These are phyloP conservation scores for Scedosporium dehoogii DNA, from an alignment of 2,329 filamentous ascomycete genomes.

Conservation along the genomic window DNA sequence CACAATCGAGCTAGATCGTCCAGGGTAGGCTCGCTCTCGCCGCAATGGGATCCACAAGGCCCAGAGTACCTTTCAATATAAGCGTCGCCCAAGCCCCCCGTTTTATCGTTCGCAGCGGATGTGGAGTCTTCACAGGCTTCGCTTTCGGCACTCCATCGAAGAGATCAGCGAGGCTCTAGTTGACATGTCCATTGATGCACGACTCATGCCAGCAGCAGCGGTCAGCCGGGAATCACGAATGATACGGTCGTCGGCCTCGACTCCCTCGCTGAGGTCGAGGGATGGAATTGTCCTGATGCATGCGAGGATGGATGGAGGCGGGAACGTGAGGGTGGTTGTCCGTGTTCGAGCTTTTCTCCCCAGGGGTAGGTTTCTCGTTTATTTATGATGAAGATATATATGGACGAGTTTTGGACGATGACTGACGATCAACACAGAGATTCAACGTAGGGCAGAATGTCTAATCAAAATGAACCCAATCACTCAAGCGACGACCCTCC, in stretches of 20 bases:
- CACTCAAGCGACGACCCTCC: constrained; percentile 75
- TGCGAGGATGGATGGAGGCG: constrained; percentile 50
- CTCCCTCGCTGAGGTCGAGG: constrained; percentile 64
- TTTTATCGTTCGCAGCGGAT: neutral
- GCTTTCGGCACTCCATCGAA: constrained; percentile 24
- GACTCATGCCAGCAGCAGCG: constrained; percentile 33
- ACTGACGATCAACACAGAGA: constrained; percentile 45
- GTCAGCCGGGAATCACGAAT: constrained; percentile 22
- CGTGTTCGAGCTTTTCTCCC: constrained; percentile 70
- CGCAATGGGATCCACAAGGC: neutral
- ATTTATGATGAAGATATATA: neutral
- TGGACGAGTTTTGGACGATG: constrained; percentile 8
- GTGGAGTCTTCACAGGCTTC: constrained; percentile 5
- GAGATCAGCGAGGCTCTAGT: constrained; percentile 28
- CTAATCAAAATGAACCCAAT: constrained; percentile 85
- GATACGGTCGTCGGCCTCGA: constrained; percentile 61
- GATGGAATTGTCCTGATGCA: constrained; percentile 54
- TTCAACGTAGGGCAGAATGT: constrained; percentile 70
- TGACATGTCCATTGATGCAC: constrained; percentile 31
- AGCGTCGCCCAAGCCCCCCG: neutral
- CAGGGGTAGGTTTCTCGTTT: constrained; percentile 46
- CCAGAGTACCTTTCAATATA: neutral
- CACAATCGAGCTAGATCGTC: neutral
- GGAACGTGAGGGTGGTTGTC: constrained; percentile 76
- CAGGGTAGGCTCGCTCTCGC: neutral